Base-by-base conservation (phyloP, 2,329 filamentous ascomycete genomes). In the Lecanoromycetidae sp. region DNA sequence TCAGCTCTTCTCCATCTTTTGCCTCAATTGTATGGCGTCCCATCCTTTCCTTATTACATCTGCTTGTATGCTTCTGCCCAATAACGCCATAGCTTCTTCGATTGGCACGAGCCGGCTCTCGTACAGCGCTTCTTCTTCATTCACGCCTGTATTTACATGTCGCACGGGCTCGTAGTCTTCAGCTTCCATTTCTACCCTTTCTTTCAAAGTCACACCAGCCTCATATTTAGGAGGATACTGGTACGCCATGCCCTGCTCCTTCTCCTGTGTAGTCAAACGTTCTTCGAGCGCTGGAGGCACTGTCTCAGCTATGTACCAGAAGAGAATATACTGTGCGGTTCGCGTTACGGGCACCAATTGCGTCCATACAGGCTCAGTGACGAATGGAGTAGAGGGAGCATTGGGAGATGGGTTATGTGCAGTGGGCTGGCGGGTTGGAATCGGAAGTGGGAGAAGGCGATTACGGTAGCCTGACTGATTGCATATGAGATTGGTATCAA, bases 241-340 rank as follows among this genome's bases (percentile, higher is more conserved):
- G 43, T 69, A 69, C 4, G 48, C 34, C 35, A 47, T 55, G 55
- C 25, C 32, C 15, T 43, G 33, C 12, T 22, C 27, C 20, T 22
- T 48, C 29, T 51, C 52, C 25, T 32, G 56, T 20, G 38, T 40
- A n/a, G 47, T 45, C 44, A 60, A 49, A n/a, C 52, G 38, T 13
- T 45, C 50, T 47, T 66, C 63, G 4, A 64, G 44, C 6, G 55
- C 54, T 2, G 65, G 66, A 1, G 68, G 65, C 3, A 72, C 55
- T 0, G 67, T 70, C 52, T 72, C 69, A 2, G 66, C 65, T 27
- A 67, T 60, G 52, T 70, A 71, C 69, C 68, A 71, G 52, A 65
- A 69, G 4, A 70, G 56, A 8, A 71, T 52, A 47, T 71, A 72
- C 54, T 71, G 69, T 19, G 51, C 33, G 17, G 52, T 57, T 2